A percentile compares a stretch with the other conserved stretches of the same genome.
Conservation (phyloP, 306 rosid genomes). For the Urtica urens region DNA sequence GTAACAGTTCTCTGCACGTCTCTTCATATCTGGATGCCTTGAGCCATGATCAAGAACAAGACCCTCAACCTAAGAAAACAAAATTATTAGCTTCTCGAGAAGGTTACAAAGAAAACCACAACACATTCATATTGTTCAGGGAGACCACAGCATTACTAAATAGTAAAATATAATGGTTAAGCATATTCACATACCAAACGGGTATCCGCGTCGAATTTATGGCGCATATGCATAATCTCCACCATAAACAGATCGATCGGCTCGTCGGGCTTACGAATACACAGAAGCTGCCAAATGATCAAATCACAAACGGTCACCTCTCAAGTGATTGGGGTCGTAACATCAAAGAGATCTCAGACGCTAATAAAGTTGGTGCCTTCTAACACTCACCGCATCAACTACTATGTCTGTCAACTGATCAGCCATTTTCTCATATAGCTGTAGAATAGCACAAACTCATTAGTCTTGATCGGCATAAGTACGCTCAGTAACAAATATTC, state of each 20-base stretch:
- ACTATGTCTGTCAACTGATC: slow-evolving; percentile 82
- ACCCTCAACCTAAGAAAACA: slow-evolving; percentile 71
- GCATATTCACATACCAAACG: slow-evolving; percentile 56
- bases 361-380: slow-evolving; percentile 9
- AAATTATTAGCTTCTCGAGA: slow-evolving; percentile 5
- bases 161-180: neutral
- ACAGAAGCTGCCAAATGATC: slow-evolving; percentile 50
- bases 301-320: slow-evolving; percentile 14
- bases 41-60: slow-evolving; percentile 99
- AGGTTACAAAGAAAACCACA: neutral
- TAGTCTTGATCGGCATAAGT: neutral
- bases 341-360: neutral
- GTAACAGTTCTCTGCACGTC: slow-evolving; percentile 80
- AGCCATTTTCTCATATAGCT: slow-evolving; percentile 84
- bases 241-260: slow-evolving; percentile 89
- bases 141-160: neutral
- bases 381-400: slow-evolving; percentile 64
- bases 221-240: slow-evolving; percentile 98
- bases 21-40: slow-evolving; percentile 98
- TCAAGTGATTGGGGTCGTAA: slow-evolving; percentile 10
- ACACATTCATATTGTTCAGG: neutral
- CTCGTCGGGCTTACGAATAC: slow-evolving; percentile 83
- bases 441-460: slow-evolving; percentile 22
- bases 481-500: neutral
- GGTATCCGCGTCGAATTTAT: slow-evolving; percentile 91